These are phyloP conservation scores for Seiridium cupressi DNA, from an alignment of 2,329 filamentous ascomycete genomes.

Conservation along the genomic window DNA sequence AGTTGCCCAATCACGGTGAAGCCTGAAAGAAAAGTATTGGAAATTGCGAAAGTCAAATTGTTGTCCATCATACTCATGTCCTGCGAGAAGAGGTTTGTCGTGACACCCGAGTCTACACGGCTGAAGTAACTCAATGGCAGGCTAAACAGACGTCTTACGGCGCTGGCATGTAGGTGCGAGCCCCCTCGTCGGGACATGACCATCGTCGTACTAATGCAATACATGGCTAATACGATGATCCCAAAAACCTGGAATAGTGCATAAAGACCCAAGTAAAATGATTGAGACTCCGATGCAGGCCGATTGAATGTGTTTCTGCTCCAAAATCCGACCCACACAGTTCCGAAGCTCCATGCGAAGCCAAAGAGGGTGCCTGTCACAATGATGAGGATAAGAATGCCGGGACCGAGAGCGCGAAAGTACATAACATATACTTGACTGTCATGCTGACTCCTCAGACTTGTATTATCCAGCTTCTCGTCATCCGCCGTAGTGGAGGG, in stretches of 20 bases:
- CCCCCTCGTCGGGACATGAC: background rate
- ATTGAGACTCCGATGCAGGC: background rate
- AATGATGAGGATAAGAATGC: background rate
- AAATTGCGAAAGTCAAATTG: constrained; percentile 24
- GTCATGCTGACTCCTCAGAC: background rate
- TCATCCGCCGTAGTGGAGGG: background rate
- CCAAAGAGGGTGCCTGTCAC: background rate
- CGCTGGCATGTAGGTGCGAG: background rate
- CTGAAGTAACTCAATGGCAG: constrained; percentile 35
- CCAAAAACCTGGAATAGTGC: background rate
- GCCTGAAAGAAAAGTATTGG: constrained; percentile 8
- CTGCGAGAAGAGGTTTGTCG: constrained; percentile 44
- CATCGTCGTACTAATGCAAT: background rate
- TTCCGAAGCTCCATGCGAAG: background rate
- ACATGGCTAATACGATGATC: background rate
- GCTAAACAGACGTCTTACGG: background rate
- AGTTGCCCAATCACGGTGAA: constrained; percentile 36
- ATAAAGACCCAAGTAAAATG: background rate
- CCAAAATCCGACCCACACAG: background rate
- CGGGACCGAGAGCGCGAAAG: background rate
- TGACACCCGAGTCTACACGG: constrained; percentile 36
- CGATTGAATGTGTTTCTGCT: background rate
- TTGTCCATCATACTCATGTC: constrained; percentile 40
- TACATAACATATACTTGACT: background rate
- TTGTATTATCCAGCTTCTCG: background rate